Percentiles rank a stretch among this genome's conserved stretches.
Conservation (phyloP, 31 red algal genomes). For the Odonthalia washingtoniensis region DNA sequence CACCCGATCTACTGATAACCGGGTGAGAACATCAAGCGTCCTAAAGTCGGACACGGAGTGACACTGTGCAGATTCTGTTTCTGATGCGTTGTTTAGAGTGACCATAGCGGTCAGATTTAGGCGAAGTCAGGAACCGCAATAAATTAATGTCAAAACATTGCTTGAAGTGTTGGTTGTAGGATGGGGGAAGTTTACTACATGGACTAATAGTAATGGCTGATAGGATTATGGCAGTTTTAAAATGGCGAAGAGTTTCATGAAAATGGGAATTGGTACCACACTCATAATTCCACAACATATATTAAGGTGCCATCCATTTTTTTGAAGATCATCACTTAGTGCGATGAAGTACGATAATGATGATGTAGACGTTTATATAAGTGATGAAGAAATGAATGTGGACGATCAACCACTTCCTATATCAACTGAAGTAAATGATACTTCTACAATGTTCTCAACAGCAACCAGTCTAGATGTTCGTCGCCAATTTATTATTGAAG, state of each 20-base stretch:
- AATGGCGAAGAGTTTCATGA: too few species aligned
- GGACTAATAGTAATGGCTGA: neutral
- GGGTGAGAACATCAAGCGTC: conserved; percentile 4
- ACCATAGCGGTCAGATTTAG: neutral
- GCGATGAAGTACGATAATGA: neutral
- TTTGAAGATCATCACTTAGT: neutral
- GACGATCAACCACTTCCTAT: too few species aligned
- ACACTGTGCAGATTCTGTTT: neutral
- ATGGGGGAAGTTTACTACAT: neutral
- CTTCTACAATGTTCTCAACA: neutral
- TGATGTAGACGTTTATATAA: neutral
- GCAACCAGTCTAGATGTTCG: neutral
- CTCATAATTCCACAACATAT: too few species aligned
- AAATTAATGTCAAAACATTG: neutral
- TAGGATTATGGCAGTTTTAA: neutral
- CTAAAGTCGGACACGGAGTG: neutral
- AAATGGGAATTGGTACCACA: too few species aligned
- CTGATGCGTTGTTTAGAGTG: conserved; percentile 10
- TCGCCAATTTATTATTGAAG: neutral
- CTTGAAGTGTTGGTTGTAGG: neutral
- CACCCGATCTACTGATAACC: neutral
- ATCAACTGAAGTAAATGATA: neutral
- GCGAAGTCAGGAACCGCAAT: neutral
- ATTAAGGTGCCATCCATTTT: neutral
- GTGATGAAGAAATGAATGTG: neutral